Conservation (phyloP, 1,139 yeast genomes). For the Blastobotrys illinoisensis region DNA sequence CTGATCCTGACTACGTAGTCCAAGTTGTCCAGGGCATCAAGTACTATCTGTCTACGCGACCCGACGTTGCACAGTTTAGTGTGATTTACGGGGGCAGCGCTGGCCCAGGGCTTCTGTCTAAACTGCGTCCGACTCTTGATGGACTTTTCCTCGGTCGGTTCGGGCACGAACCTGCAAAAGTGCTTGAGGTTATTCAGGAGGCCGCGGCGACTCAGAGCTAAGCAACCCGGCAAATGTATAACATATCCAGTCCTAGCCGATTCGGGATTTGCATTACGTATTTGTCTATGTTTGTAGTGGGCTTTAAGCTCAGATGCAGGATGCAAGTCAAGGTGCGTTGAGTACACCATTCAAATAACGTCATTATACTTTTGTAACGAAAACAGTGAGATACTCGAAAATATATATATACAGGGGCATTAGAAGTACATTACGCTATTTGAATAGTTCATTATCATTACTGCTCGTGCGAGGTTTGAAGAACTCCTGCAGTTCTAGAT, state of each 20-base stretch:
- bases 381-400: neutral
- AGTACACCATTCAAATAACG: neutral
- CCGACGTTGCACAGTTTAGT: constrained; percentile 11
- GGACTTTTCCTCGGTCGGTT: constrained; percentile 29
- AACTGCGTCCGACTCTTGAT: constrained; percentile 22
- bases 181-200: constrained; percentile 21
- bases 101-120: constrained; percentile 24
- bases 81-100: constrained; percentile 30
- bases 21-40: constrained; percentile 23
- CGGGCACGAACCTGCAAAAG: constrained; percentile 24
- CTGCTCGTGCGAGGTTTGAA: constrained; percentile 3
- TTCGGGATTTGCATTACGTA: neutral
- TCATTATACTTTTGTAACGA: neutral
- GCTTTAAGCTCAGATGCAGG: neutral
- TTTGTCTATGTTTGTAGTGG: neutral
- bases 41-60: constrained; percentile 10
- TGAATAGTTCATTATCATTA: neutral
- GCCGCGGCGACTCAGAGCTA: constrained; percentile 7
- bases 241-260: too few relatives aligned
- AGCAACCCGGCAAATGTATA: too few relatives aligned
- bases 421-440: neutral
- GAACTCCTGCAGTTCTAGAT: constrained; percentile 23
- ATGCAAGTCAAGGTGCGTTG: neutral
- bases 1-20: constrained; percentile 23
- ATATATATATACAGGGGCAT: neutral